Percentiles rank a stretch among this genome's conserved stretches.
phyloP scores from a whole-genome alignment of 2,329 filamentous ascomycete species.

The Curvularia sp. region DNA sequence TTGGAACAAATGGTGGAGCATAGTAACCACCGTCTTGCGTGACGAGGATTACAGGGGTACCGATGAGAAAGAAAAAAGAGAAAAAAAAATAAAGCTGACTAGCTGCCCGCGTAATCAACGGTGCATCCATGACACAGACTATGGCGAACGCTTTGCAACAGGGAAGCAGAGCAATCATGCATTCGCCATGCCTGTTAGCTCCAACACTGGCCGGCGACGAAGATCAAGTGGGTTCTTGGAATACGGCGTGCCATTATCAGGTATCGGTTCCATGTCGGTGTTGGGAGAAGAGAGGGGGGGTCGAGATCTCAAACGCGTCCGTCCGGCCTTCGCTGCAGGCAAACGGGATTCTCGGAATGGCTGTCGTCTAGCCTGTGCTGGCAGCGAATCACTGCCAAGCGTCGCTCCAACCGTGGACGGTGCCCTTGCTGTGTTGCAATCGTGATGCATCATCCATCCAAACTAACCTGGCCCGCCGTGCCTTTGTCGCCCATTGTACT shows the following conservation, averaged over 20 bases:
- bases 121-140: slow-evolving; percentile 10
- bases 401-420: slow-evolving; percentile 14
- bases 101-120: slow-evolving; percentile 28
- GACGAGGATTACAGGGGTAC: slow-evolving; percentile 14
- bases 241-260: slow-evolving; percentile 18
- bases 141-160: slow-evolving; percentile 8
- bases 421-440: slow-evolving; percentile 16
- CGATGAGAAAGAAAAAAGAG: slow-evolving; percentile 11
- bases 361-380: slow-evolving; percentile 4
- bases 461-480: slow-evolving; percentile 14
- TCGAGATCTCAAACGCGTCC: slow-evolving; percentile 24
- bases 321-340: slow-evolving; percentile 19
- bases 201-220: slow-evolving; percentile 1
- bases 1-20: slow-evolving; percentile 23
- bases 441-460: slow-evolving; percentile 23
- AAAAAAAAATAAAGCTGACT: slow-evolving; percentile 4
- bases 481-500: no score
- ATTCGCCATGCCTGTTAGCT: slow-evolving; percentile 18
- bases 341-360: slow-evolving; percentile 18
- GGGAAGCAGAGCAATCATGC: slow-evolving; percentile 9
- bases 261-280: slow-evolving; percentile 20
- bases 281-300: slow-evolving; percentile 9
- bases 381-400: slow-evolving; percentile 15
- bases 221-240: slow-evolving; percentile 2
- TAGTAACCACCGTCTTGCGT: slow-evolving; percentile 19